Percentiles rank a stretch among this genome's conserved stretches.
Evolutionary conservation across 352 stramenopile species (phyloP).

Genomic region (Pythium apleroticum): DNA sequence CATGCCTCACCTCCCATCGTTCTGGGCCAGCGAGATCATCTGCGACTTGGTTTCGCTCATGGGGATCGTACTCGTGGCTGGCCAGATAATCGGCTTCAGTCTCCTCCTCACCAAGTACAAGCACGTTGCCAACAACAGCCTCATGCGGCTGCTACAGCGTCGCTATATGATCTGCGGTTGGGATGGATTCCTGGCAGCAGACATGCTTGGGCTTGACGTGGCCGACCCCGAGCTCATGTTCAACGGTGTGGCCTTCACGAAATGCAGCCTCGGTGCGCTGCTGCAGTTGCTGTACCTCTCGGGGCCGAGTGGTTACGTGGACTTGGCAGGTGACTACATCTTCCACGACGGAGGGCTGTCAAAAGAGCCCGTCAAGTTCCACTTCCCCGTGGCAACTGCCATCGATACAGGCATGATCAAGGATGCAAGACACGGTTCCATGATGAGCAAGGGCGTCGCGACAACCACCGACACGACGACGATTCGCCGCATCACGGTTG

Average conservation of each 20-base stretch:
- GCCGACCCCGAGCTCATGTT: slow-evolving; percentile 22
- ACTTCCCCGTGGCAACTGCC: background rate
- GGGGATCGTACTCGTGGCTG: background rate
- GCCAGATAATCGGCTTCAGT: background rate
- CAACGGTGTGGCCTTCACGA: slow-evolving; percentile 27
- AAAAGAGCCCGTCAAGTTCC: slow-evolving; percentile 29
- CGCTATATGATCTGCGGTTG: slow-evolving; percentile 54
- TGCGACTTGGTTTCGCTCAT: slow-evolving; percentile 46
- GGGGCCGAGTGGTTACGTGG: slow-evolving; percentile 46
- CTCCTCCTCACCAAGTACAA: slow-evolving; percentile 34
- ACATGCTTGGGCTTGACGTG: slow-evolving; percentile 50
- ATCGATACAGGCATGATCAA: background rate
- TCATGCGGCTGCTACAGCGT: slow-evolving; percentile 45
- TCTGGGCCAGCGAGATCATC: slow-evolving; percentile 57
- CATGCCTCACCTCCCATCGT: slow-evolving; percentile 30
- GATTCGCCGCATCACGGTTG: too few relatives aligned
- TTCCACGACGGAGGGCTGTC: slow-evolving; percentile 46
- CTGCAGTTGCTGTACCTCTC: slow-evolving; percentile 50
- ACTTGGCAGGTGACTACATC: slow-evolving; percentile 49
- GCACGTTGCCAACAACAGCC: slow-evolving; percentile 41
- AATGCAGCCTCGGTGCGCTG: slow-evolving; percentile 40
- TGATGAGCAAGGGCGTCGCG: background rate
- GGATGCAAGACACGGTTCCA: background rate
- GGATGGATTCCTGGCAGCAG: slow-evolving; percentile 37
- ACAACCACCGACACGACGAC: too few relatives aligned